These are phyloP conservation scores for Simplicillium sp. DNA, from an alignment of 2,329 filamentous ascomycete species.

Conservation along the genomic window DNA sequence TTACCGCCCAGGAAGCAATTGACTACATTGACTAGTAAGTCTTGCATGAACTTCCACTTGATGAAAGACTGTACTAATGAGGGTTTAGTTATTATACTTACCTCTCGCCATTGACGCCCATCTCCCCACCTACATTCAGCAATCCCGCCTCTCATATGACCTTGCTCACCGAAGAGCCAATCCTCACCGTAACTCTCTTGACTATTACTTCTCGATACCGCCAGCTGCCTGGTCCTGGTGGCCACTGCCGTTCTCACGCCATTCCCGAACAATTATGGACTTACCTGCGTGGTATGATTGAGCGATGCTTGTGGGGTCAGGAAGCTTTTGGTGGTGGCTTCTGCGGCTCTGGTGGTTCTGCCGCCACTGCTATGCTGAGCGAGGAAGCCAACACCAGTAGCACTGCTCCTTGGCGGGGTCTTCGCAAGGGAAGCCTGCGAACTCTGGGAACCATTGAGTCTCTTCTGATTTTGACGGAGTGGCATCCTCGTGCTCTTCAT, in stretches of 20 bases:
- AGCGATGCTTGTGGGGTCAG: conserved; percentile 89
- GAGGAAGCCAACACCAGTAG: conserved; percentile 54
- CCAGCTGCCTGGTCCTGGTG: conserved; percentile 68
- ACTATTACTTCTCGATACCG: conserved; percentile 87
- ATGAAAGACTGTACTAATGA: conserved; percentile 4
- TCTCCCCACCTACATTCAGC: conserved; percentile 84
- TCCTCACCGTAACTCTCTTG: conserved; percentile 82
- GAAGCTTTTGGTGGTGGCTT: conserved; percentile 90
- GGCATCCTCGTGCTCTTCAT: conserved; percentile 90
- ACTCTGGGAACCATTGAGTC: conserved; percentile 93
- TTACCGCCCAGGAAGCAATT: conserved; percentile 87
- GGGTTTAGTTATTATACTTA: conserved; percentile 71
- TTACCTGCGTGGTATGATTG: conserved; percentile 89
- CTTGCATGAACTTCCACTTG: background rate
- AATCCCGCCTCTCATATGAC: conserved; percentile 71
- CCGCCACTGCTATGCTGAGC: conserved; percentile 25
- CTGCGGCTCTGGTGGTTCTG: conserved; percentile 52
- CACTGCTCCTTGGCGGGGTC: conserved; percentile 59
- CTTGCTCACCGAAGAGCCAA: conserved; percentile 82
- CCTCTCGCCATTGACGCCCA: conserved; percentile 84
- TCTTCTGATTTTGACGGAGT: conserved; percentile 87
- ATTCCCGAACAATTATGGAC: conserved; percentile 96
- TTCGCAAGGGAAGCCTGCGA: conserved; percentile 70
- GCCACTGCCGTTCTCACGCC: conserved; percentile 73
- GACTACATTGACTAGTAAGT: conserved; percentile 84